These are phyloP conservation scores for Umbelopsis sp. DNA, from an alignment of 371 early-diverging fungal genomes.

Conservation along the genomic window DNA sequence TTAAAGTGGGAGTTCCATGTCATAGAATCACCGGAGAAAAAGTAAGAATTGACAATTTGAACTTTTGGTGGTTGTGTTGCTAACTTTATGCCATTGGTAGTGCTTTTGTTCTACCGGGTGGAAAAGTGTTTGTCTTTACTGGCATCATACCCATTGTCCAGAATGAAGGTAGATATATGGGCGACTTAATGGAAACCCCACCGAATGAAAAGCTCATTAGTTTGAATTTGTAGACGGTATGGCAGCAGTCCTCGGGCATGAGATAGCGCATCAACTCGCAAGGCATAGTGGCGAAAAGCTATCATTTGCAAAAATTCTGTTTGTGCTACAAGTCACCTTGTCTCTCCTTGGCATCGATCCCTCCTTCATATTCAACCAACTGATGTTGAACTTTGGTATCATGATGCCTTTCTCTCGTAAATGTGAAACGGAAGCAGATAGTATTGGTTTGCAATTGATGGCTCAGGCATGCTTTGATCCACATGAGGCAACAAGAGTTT, in stretches of 20 bases:
- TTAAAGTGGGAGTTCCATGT: conserved; percentile 84
- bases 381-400: conserved; percentile 62
- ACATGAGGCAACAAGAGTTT: conserved; percentile 68
- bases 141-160: conserved; percentile 77
- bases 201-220: not conserved
- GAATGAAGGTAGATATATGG: conserved; percentile 59
- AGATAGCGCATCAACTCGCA: conserved; percentile 85
- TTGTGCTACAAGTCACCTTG: conserved; percentile 53
- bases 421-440: conserved; percentile 93
- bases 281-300: conserved; percentile 85
- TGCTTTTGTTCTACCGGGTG: conserved; percentile 94
- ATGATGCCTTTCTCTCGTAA: conserved; percentile 86
- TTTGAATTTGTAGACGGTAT: conserved; percentile 62
- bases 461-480: conserved; percentile 95
- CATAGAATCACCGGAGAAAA: conserved; percentile 76
- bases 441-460: conserved; percentile 86
- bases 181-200: too few species aligned
- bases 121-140: conserved; percentile 93
- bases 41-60: conserved; percentile 40
- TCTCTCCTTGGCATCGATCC: conserved; percentile 52
- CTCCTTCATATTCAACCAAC: conserved; percentile 50
- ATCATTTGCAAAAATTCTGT: conserved; percentile 69
- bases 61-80: not conserved
- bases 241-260: conserved; percentile 92
- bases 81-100: conserved; percentile 24